Conservation (phyloP, 768 basidiomycete species). For the Pisolithus microcarpus region DNA sequence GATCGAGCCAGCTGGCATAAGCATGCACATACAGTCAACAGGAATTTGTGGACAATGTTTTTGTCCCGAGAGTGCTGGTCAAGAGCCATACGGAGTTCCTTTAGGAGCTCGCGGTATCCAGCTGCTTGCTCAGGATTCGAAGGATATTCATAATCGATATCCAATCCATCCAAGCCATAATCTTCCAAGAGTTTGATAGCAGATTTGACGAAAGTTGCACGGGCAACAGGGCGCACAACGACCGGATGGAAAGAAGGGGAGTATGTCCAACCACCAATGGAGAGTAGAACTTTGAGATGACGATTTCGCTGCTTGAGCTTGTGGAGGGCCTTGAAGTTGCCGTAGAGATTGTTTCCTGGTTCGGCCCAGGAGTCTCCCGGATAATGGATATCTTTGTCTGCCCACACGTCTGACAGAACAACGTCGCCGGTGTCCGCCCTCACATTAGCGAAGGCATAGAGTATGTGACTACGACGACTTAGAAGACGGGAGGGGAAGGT, state of each 20-base stretch:
- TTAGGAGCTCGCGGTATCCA: slow-evolving; percentile 79
- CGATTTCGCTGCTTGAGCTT: slow-evolving; percentile 82
- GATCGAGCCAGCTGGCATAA: not conserved
- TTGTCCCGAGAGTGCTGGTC: slow-evolving; percentile 68
- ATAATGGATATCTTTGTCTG: slow-evolving; percentile 96
- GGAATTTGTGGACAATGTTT: slow-evolving; percentile 53
- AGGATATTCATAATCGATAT: slow-evolving; percentile 93
- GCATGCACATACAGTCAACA: slow-evolving; percentile 58
- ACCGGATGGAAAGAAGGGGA: slow-evolving; percentile 82
- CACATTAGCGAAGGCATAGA: slow-evolving; percentile 91
- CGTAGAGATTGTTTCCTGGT: slow-evolving; percentile 82
- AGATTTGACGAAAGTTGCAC: slow-evolving; percentile 74
- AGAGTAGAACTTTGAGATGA: slow-evolving; percentile 72
- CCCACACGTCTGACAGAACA: slow-evolving; percentile 83
- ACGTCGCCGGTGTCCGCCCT: slow-evolving; percentile 81
- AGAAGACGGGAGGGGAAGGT: slow-evolving; percentile 4
- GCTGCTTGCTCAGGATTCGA: slow-evolving; percentile 65
- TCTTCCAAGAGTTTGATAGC: slow-evolving; percentile 80
- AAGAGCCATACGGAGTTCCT: slow-evolving; percentile 64
- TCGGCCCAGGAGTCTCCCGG: slow-evolving; percentile 96
- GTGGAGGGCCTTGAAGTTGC: slow-evolving; percentile 92
- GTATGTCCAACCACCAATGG: slow-evolving; percentile 96
- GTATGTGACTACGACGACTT: slow-evolving; percentile 55
- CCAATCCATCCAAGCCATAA: slow-evolving; percentile 87
- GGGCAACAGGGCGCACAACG: slow-evolving; percentile 53